A percentile compares a stretch with the other conserved stretches of the same genome.
phyloP scores from a whole-genome alignment of 2,329 filamentous ascomycete species.

The Pseudogymnoascus sp. region DNA sequence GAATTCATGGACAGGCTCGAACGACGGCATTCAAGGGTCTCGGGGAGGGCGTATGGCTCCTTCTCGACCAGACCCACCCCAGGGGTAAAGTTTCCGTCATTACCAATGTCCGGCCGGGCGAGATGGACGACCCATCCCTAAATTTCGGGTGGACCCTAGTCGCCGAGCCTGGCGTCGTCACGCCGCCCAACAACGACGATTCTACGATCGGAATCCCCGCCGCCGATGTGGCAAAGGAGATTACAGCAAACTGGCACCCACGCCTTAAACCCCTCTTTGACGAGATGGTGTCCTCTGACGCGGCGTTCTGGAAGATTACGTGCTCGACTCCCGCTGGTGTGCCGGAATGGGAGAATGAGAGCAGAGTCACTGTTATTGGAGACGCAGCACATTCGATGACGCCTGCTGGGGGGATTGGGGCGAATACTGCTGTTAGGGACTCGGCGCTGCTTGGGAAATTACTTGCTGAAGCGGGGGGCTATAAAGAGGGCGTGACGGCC shows the following conservation, averaged over 20 bases:
- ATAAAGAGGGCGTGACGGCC: conserved; percentile 43
- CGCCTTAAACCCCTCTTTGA: conserved; percentile 49
- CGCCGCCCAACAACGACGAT: conserved; percentile 51
- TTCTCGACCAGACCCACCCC: conserved; percentile 40
- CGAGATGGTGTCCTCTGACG: conserved; percentile 46
- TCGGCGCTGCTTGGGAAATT: conserved; percentile 46
- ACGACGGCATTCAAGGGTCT: conserved; percentile 51
- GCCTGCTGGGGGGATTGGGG: conserved; percentile 46
- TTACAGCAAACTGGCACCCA: conserved; percentile 48
- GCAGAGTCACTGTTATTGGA: conserved; percentile 49
- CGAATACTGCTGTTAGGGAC: conserved; percentile 49
- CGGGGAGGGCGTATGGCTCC: conserved; percentile 54
- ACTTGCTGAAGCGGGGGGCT: conserved; percentile 44
- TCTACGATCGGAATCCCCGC: conserved; percentile 47
- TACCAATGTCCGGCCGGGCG: conserved; percentile 53
- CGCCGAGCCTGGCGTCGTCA: conserved; percentile 48
- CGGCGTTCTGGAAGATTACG: conserved; percentile 60
- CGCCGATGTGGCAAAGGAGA: conserved; percentile 46
- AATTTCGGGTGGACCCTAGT: conserved; percentile 58
- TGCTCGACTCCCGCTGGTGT: conserved; percentile 52
- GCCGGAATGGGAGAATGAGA: conserved; percentile 50
- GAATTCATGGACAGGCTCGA: conserved; percentile 58
- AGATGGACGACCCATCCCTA: conserved; percentile 49
- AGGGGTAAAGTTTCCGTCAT: conserved; percentile 46
- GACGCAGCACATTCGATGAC: conserved; percentile 53